Percentiles rank a stretch among this genome's conserved stretches.
Evolutionary conservation across 2,329 filamentous ascomycete genomes (phyloP).

Genomic region (Diaporthe eres): DNA sequence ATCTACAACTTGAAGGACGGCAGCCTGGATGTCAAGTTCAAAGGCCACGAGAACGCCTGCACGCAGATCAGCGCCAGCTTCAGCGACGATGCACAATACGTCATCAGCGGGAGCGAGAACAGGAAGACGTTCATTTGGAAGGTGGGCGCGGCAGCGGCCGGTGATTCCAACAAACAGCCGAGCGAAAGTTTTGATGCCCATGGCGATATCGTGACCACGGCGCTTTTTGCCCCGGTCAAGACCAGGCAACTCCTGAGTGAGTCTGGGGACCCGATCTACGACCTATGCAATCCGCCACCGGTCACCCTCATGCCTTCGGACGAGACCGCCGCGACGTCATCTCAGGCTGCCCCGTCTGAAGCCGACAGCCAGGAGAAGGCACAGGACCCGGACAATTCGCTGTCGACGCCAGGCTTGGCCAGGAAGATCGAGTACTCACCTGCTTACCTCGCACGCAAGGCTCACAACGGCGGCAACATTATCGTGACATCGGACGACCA

Average conservation of each 20-base stretch:
- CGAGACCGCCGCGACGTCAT: conserved; percentile 62
- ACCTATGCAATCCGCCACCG: conserved; percentile 94
- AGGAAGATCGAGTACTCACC: conserved; percentile 77
- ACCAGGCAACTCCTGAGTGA: conserved; percentile 83
- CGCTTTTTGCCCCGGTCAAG: conserved; percentile 84
- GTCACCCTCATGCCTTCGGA: conserved; percentile 84
- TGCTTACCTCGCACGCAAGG: conserved; percentile 81
- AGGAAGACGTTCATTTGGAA: conserved; percentile 93
- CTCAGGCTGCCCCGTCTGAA: conserved; percentile 49
- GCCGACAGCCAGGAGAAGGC: conserved; percentile 30
- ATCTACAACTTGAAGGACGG: conserved; percentile 92
- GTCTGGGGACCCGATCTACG: conserved; percentile 94
- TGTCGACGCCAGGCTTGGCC: conserved; percentile 44
- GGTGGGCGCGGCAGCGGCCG: conserved; percentile 50
- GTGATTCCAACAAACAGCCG: conserved; percentile 78
- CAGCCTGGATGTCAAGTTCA: conserved; percentile 88
- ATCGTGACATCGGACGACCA: conserved; percentile 91
- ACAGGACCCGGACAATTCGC: conserved; percentile 35
- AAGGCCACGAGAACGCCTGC: conserved; percentile 89
- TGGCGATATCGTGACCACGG: conserved; percentile 88
- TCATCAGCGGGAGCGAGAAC: conserved; percentile 95
- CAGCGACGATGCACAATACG: conserved; percentile 86
- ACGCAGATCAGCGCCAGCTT: conserved; percentile 93
- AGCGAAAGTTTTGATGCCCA: conserved; percentile 94
- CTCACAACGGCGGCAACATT: conserved; percentile 87